Evolutionary conservation across 768 basidiomycete species (phyloP).

Genomic region (Chalciporus piperatus): DNA sequence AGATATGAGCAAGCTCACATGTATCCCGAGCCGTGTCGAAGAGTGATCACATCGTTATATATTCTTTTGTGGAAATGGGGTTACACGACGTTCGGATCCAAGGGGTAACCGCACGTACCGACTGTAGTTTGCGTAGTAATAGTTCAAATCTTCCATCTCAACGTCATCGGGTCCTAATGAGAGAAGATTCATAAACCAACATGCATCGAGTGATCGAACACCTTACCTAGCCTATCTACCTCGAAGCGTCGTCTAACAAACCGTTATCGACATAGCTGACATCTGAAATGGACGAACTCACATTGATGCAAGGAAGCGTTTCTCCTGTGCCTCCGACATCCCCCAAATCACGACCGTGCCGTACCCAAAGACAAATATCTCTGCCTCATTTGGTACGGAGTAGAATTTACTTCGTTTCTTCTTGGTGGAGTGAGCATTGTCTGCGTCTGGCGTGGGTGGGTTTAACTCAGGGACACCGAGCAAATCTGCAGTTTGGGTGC

Average conservation of each 20-base stretch:
- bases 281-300: conserved; percentile 39
- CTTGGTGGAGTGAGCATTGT: conserved; percentile 35
- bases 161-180: conserved; percentile 76
- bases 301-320: conserved; percentile 87
- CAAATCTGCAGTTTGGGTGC: conserved; percentile 58
- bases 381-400: conserved; percentile 66
- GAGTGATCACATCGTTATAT: conserved; percentile 96
- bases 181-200: conserved; percentile 2
- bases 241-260: conserved; percentile 84
- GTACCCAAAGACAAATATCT: conserved; percentile 92
- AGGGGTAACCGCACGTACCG: conserved; percentile 48
- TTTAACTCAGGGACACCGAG: conserved; percentile 73
- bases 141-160: conserved; percentile 97
- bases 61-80: conserved; percentile 47
- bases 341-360: conserved; percentile 98
- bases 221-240: conserved; percentile 76
- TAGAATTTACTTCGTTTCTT: conserved; percentile 66
- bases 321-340: conserved; percentile 92
- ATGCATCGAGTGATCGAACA: not conserved
- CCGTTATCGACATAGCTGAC: not conserved
- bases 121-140: conserved; percentile 95
- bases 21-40: conserved; percentile 91
- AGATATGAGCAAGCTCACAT: conserved; percentile 57
- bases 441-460: conserved; percentile 24
- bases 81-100: conserved; percentile 22